Evolutionary conservation across 1,284 basidiomycete genomes (phyloP).

Genomic region (Sporisorium exsertum): DNA sequence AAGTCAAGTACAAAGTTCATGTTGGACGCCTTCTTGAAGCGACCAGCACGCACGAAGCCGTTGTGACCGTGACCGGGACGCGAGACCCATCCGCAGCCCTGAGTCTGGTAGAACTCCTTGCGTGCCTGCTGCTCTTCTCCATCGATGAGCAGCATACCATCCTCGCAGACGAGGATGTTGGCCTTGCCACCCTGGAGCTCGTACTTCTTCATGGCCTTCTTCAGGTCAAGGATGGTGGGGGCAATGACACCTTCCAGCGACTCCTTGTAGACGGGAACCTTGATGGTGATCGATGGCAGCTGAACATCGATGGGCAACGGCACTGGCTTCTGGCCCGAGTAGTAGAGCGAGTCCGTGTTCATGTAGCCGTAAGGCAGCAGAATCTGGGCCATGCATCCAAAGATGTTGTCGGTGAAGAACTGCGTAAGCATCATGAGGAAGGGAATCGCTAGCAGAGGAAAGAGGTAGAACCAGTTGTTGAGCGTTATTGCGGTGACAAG

Average conservation of each 20-base stretch:
- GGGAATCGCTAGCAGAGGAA: slow-evolving; percentile 73
- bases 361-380: slow-evolving; percentile 77
- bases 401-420: slow-evolving; percentile 75
- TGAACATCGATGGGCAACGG: slow-evolving; percentile 79
- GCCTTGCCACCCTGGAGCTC: slow-evolving; percentile 85
- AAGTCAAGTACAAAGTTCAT: slow-evolving; percentile 91
- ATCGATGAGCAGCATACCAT: slow-evolving; percentile 77
- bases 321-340: slow-evolving; percentile 70
- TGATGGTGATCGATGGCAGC: slow-evolving; percentile 80
- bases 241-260: slow-evolving; percentile 71
- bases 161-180: slow-evolving; percentile 81
- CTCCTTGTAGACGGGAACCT: slow-evolving; percentile 82
- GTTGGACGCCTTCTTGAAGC: slow-evolving; percentile 89
- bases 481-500: slow-evolving; percentile 80
- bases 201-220: slow-evolving; percentile 87
- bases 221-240: slow-evolving; percentile 82
- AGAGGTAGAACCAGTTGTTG: slow-evolving; percentile 76
- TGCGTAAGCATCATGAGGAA: slow-evolving; percentile 79
- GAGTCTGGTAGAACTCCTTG: slow-evolving; percentile 78
- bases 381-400: slow-evolving; percentile 70
- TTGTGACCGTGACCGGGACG: slow-evolving; percentile 78
- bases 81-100: slow-evolving; percentile 84
- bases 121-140: slow-evolving; percentile 77
- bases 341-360: slow-evolving; percentile 69
- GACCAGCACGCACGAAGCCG: slow-evolving; percentile 82